Conservation (phyloP, 2,329 filamentous ascomycete species). For the Lachnellula occidentalis region DNA sequence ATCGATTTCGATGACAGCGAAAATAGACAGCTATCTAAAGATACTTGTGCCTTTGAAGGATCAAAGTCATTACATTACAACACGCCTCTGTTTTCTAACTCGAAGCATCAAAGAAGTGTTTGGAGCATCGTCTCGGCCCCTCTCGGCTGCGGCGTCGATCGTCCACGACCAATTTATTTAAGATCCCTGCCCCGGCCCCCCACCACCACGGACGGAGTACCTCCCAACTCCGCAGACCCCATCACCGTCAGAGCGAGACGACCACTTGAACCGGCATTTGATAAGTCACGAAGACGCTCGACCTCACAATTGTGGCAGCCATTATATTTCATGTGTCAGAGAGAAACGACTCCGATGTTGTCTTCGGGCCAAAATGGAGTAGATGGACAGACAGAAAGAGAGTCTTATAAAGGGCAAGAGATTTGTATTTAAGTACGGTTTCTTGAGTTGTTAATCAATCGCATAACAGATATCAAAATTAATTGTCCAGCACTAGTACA, state of each 20-base stretch:
- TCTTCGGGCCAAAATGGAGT: conserved; percentile 59
- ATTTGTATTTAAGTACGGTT: neutral
- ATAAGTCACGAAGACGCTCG: conserved; percentile 23
- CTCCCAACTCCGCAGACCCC: neutral
- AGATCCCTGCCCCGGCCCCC: neutral
- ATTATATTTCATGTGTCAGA: conserved; percentile 47
- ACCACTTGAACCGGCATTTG: conserved; percentile 11
- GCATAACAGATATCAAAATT: neutral
- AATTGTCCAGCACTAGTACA: neutral
- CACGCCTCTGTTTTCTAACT: neutral
- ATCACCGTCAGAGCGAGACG: conserved; percentile 12
- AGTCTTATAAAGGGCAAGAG: conserved; percentile 57
- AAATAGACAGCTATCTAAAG: neutral
- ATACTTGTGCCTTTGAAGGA: too few relatives aligned
- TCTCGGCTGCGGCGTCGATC: neutral
- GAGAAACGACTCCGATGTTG: conserved; percentile 49
- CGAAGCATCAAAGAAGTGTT: neutral
- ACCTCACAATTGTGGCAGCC: conserved; percentile 34
- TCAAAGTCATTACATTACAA: neutral
- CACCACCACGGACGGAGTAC: too few relatives aligned
- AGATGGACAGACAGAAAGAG: conserved; percentile 57
- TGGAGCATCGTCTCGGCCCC: neutral
- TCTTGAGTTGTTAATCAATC: neutral
- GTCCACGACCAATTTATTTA: neutral
- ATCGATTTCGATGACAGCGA: neutral